A percentile compares a stretch with the other conserved stretches of the same genome.
Evolutionary conservation across 208 protist genomes (phyloP).

Genomic region (Willaertia magna): DNA sequence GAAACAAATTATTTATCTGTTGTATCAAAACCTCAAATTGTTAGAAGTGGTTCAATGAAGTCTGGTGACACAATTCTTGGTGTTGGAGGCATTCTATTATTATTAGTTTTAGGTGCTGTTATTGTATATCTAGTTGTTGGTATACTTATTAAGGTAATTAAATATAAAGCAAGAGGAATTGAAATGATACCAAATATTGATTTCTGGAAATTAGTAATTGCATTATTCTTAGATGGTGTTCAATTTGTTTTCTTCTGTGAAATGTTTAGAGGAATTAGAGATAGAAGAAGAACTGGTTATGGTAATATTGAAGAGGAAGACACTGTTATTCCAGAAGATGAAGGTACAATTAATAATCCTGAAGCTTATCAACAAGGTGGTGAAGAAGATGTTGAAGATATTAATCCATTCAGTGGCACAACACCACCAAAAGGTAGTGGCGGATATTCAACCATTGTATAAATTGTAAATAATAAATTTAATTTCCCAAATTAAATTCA

Average conservation of each 20-base stretch:
- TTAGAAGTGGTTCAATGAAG: too few relatives aligned
- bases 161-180: neutral
- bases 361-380: neutral
- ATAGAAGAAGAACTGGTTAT: neutral
- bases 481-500: too few relatives aligned
- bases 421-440: too few relatives aligned
- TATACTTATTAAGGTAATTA: neutral
- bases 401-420: neutral
- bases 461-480: too few relatives aligned
- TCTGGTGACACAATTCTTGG: neutral
- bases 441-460: too few relatives aligned
- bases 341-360: neutral
- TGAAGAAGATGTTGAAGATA: neutral
- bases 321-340: neutral
- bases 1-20: neutral
- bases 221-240: neutral
- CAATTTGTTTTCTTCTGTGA: conserved; percentile 6
- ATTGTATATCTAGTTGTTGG: neutral
- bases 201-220: neutral
- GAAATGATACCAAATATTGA: neutral
- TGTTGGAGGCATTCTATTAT: neutral
- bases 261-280: neutral
- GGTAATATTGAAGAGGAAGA: neutral
- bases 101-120: neutral
- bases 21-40: neutral